These are phyloP conservation scores for Panellus pusillus DNA, from an alignment of 768 basidiomycete species.

Conservation along the genomic window DNA sequence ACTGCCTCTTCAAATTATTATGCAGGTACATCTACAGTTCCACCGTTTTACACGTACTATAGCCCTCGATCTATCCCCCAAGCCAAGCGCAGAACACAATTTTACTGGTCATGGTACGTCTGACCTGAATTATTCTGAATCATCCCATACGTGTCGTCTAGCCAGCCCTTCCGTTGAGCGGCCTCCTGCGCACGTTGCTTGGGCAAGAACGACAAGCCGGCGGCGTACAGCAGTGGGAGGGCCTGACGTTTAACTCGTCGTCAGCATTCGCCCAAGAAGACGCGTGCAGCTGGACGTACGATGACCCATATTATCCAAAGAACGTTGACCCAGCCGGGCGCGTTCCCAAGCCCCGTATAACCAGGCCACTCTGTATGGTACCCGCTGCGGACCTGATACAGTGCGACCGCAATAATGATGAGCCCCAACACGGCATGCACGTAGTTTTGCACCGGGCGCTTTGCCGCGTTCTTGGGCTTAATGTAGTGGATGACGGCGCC, in stretches of 20 bases:
- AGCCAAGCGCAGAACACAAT: no score
- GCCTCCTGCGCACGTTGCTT: conserved; percentile 49
- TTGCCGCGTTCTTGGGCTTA: conserved; percentile 37
- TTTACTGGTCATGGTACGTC: no score
- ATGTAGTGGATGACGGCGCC: conserved; percentile 56
- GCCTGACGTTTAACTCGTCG: conserved; percentile 28
- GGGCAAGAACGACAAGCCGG: conserved; percentile 44
- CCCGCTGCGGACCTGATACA: conserved; percentile 51
- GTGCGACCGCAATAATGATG: conserved; percentile 46
- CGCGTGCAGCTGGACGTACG: conserved; percentile 31
- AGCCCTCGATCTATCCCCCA: no score
- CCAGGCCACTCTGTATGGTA: conserved; percentile 50
- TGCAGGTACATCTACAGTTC: no score
- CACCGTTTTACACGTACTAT: no score
- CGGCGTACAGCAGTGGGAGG: conserved; percentile 43
- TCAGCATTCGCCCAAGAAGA: neutral
- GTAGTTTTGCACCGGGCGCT: conserved; percentile 57
- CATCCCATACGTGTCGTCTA: no score
- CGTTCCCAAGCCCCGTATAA: conserved; percentile 40
- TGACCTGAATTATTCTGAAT: no score
- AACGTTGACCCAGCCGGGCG: conserved; percentile 37
- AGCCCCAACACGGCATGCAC: conserved; percentile 56
- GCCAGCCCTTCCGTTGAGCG: conserved; percentile 18
- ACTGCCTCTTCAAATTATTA: no score
- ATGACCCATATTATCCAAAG: conserved; percentile 51